Evolutionary conservation across 768 basidiomycete species (phyloP), one percentile per base, ranked within the genome.

Genomic region (Aureoboletus auriporus): DNA sequence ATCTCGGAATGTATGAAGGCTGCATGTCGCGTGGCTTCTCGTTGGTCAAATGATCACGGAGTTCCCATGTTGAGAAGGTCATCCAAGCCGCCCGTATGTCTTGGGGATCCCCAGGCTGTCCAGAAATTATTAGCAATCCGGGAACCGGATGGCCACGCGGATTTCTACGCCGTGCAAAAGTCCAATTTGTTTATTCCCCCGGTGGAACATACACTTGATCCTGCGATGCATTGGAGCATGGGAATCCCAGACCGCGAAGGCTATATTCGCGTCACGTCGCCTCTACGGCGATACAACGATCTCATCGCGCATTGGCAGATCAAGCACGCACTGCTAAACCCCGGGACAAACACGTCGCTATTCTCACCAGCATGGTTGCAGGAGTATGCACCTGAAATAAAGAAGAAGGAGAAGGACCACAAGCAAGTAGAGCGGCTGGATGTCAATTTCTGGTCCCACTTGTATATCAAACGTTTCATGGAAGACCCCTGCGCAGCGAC

Each of bases 221-320:
- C 89, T 0, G 73, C 69, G 13, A 75, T 69, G 40, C 94, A 98
- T 61, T 83, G 73, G 73, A 62, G 65, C 6, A 65, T 97, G 57
- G 92, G 86, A 0, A 63, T 90, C n/a, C 71, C 73, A 4, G 76
- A 78, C 2, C 79, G 79, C 36, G 86, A 86, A 53, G 94, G 94
- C 4, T 99, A 99, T 63, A 69, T 76, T 14, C 80, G 89, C 17
- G 82, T 78, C 8, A 97, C 96, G 8, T 91, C 87, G 6, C 96
- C 96, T 0, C 70, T 99, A 38, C 79, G 96, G 36, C 82, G 96
- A 38, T 96, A 82, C 65, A 67, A 70, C 31, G 96, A 99, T 66
- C 64, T 96, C 47, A 64, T 93, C 11, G 70, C 72, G 9, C 96
- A 98, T 69, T 99, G 93, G 92, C 94, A 98, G 65, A 81, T 99